These are phyloP conservation scores for Tricholoma bakamatsutake DNA, from an alignment of 768 basidiomycete species.

Conservation along the genomic window DNA sequence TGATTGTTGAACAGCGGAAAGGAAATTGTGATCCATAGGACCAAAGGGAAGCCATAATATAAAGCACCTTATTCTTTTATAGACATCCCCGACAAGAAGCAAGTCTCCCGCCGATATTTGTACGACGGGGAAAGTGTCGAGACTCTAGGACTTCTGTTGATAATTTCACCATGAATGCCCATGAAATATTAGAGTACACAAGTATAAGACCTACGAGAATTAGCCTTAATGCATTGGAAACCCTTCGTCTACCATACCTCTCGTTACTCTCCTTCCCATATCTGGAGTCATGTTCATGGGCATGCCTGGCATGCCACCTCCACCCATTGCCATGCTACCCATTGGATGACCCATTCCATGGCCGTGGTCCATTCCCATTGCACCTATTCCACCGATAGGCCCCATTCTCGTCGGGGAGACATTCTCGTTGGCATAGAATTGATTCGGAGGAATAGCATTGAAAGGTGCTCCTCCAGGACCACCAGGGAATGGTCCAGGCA, in stretches of 20 bases:
- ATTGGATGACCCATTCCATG: constrained; percentile 14
- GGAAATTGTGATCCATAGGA: not conserved
- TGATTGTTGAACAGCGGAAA: not conserved
- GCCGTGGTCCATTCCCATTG: constrained; percentile 17
- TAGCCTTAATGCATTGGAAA: constrained; percentile 21
- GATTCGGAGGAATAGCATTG: constrained; percentile 24
- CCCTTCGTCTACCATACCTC: constrained; percentile 27
- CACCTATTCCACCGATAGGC: constrained; percentile 14
- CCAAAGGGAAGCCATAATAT: not conserved
- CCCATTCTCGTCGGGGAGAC: constrained; percentile 32
- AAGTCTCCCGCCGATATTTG: not conserved
- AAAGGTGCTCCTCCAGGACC: constrained; percentile 26
- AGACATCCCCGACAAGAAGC: not conserved
- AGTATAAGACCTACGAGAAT: constrained; percentile 5
- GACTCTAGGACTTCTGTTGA: not conserved
- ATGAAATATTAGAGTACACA: constrained; percentile 8
- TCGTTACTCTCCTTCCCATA: constrained; percentile 20
- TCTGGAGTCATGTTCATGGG: constrained; percentile 21
- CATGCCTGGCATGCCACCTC: constrained; percentile 26
- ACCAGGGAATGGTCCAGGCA: constrained; percentile 23
- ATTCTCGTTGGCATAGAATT: constrained; percentile 26
- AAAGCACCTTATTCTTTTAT: too few species aligned
- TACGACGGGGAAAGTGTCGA: not conserved
- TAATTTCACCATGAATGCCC: constrained; percentile 2
- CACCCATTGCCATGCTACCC: constrained; percentile 22